phyloP scores from a whole-genome alignment of 371 early-diverging fungal genomes.

The Mucor indicus region DNA sequence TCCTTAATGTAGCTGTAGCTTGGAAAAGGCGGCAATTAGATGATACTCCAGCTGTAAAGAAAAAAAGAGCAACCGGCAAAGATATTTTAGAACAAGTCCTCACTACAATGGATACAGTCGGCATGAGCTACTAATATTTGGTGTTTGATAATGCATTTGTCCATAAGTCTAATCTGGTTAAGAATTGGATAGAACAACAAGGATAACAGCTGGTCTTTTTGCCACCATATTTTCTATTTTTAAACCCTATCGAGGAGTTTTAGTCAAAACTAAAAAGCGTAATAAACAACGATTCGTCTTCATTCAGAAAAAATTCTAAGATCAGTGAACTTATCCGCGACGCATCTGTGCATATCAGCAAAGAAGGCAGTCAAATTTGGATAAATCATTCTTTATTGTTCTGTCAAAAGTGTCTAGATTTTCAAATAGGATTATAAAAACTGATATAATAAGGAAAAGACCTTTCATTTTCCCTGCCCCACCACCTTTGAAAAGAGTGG shows the following conservation, averaged over 20 bases:
- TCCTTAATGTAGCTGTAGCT: too few relatives aligned
- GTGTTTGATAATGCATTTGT: conserved; percentile 7
- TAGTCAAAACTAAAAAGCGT: conserved; percentile 14
- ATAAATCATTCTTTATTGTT: conserved; percentile 1
- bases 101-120: neutral
- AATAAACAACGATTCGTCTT: conserved; percentile 8
- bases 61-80: neutral
- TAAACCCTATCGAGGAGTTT: conserved; percentile 23
- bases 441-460: too few relatives aligned
- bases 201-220: conserved; percentile 4
- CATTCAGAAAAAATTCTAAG: conserved; percentile 1
- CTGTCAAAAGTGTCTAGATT: conserved; percentile 1
- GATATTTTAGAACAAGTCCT: neutral
- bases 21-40: too few relatives aligned
- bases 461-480: too few relatives aligned
- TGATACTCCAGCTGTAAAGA: neutral
- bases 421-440: too few relatives aligned
- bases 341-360: neutral
- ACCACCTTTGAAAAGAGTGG: too few relatives aligned
- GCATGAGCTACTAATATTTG: conserved; percentile 7
- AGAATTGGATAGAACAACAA: neutral
- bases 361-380: conserved; percentile 1
- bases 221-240: conserved; percentile 14
- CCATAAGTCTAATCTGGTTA: neutral
- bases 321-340: conserved; percentile 3